phyloP scores from a whole-genome alignment of 495 filamentous ascomycete genomes.

The Hyaloscypha hepaticicola region DNA sequence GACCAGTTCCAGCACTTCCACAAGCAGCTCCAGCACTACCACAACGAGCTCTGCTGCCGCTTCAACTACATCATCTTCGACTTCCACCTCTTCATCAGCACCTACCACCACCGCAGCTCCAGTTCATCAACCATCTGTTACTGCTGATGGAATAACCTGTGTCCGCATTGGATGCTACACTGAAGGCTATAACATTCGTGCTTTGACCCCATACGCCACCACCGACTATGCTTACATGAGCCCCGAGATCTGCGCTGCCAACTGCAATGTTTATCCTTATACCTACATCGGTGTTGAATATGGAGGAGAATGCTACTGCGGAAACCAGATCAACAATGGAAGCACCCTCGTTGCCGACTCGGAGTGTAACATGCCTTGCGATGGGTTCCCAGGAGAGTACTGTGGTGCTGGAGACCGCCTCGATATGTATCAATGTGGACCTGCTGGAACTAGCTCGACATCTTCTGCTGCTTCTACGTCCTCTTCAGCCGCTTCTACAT shows the following conservation, averaged over 20 bases:
- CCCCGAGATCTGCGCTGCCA: not conserved
- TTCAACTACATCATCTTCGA: not conserved
- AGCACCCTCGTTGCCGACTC: not conserved
- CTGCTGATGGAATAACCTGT: no score
- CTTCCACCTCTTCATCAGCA: not conserved
- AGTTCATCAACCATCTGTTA: no score
- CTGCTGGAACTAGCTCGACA: conserved; percentile 6
- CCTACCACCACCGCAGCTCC: not conserved
- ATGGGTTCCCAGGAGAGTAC: not conserved
- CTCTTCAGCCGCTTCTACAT: conserved; percentile 2
- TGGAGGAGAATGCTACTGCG: conserved; percentile 20
- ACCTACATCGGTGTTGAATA: conserved; percentile 39
- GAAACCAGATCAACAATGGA: conserved; percentile 4
- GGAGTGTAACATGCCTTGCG: conserved; percentile 14
- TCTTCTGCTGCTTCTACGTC: conserved; percentile 2
- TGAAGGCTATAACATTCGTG: conserved; percentile 16
- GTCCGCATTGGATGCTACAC: conserved; percentile 14
- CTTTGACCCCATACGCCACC: conserved; percentile 10
- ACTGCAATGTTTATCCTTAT: conserved; percentile 7
- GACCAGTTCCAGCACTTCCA: conserved; percentile 2
- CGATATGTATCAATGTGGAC: not conserved
- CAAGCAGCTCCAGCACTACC: not conserved
- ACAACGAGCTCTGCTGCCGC: not conserved
- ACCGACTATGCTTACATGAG: conserved; percentile 17
- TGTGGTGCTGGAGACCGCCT: conserved; percentile 1